Evolutionary conservation across 176 grass and related monocot genomes (phyloP).

Genomic region (Phragmites australis): DNA sequence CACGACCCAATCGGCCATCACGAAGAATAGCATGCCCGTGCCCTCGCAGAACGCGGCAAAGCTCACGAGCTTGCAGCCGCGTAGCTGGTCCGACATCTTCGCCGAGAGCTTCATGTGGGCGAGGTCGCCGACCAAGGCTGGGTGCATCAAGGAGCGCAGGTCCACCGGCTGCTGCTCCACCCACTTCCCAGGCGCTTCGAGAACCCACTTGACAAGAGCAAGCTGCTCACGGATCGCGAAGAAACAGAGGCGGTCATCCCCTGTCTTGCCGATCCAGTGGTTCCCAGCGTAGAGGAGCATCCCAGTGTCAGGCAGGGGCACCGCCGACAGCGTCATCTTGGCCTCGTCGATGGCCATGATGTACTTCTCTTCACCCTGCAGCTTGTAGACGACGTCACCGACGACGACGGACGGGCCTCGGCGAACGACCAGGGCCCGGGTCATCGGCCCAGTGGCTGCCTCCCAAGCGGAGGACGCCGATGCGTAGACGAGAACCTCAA

Average conservation of each 20-base stretch:
- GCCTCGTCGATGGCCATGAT: slow-evolving; percentile 38
- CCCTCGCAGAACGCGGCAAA: slow-evolving; percentile 56
- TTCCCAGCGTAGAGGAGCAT: slow-evolving; percentile 35
- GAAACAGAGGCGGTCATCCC: slow-evolving; percentile 46
- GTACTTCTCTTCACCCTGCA: slow-evolving; percentile 33
- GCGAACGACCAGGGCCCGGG: background rate
- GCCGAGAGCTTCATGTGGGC: slow-evolving; percentile 49
- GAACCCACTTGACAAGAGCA: slow-evolving; percentile 23
- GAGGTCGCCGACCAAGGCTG: slow-evolving; percentile 21
- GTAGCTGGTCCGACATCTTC: slow-evolving; percentile 43
- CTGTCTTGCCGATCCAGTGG: slow-evolving; percentile 51
- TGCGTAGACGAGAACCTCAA: slow-evolving; percentile 16
- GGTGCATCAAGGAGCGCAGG: slow-evolving; percentile 29
- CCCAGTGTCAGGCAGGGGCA: slow-evolving; percentile 30
- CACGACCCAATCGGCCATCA: slow-evolving; percentile 63
- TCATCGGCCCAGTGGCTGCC: slow-evolving; percentile 4
- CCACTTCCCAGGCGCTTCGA: slow-evolving; percentile 38
- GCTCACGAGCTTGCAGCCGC: slow-evolving; percentile 46
- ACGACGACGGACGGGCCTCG: slow-evolving; percentile 35
- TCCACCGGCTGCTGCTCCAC: slow-evolving; percentile 19
- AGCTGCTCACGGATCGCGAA: slow-evolving; percentile 45
- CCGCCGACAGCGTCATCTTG: slow-evolving; percentile 35
- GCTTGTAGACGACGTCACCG: slow-evolving; percentile 47
- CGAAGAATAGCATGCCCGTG: slow-evolving; percentile 41
- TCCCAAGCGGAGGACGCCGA: slow-evolving; percentile 29